Evolutionary conservation across 306 rosid genomes (phyloP).

Genomic region (Aeschynomene evenia): DNA sequence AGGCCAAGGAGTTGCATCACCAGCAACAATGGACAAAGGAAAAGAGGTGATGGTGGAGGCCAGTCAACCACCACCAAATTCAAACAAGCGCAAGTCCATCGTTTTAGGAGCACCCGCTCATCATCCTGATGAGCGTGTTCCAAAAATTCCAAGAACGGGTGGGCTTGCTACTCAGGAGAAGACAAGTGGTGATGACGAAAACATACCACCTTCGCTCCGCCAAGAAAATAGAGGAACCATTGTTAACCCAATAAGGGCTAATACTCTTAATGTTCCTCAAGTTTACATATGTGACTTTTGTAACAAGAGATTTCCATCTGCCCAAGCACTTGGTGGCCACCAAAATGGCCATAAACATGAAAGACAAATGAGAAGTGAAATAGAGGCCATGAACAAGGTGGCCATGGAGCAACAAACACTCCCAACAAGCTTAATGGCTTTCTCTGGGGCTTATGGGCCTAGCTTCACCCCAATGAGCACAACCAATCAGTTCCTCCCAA

Average conservation of each 20-base stretch:
- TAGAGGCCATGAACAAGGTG: not conserved
- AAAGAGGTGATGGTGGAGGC: not conserved
- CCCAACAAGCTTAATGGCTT: not conserved
- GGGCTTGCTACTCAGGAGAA: too few relatives aligned
- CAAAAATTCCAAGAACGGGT: too few relatives aligned
- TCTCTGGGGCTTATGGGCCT: not conserved
- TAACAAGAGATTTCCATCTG: not conserved
- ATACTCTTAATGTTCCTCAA: too few relatives aligned
- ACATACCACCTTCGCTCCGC: not conserved
- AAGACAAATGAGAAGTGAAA: not conserved
- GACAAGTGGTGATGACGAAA: not conserved
- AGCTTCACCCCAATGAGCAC: not conserved
- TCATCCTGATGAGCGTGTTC: not conserved
- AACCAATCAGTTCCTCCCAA: not conserved
- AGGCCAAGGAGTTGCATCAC: too few relatives aligned
- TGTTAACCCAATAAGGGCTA: not conserved
- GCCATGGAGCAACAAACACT: not conserved
- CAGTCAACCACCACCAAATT: not conserved
- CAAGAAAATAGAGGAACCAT: too few relatives aligned
- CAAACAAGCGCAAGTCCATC: not conserved
- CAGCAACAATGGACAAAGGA: not conserved
- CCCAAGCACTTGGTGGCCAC: conserved; percentile 26
- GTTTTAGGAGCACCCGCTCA: not conserved
- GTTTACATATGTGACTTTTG: not conserved
- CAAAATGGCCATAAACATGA: conserved; percentile 12